phyloP scores from a whole-genome alignment of 345 rosid species.

The Triadica sebifera region DNA sequence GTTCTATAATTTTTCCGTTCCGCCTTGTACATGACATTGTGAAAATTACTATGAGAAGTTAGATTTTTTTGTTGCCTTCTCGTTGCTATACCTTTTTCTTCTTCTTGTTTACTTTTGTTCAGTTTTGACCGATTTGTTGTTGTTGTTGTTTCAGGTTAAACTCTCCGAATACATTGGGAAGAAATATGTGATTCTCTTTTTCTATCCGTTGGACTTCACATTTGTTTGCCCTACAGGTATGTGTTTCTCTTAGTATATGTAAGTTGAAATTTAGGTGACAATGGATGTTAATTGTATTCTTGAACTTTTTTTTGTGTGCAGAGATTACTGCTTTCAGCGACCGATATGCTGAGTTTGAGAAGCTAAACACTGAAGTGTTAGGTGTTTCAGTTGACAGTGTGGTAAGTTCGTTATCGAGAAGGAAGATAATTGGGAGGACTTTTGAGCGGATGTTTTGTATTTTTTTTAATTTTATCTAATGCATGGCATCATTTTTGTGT shows the following conservation, averaged over 20 bases:
- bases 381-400: slow-evolving; percentile 95
- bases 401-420: slow-evolving; percentile 42
- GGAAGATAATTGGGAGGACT: neutral
- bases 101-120: neutral
- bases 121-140: slow-evolving; percentile 4
- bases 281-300: slow-evolving; percentile 14
- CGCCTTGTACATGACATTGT: neutral
- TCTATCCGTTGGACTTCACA: slow-evolving; percentile 98
- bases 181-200: slow-evolving; percentile 96
- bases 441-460: neutral
- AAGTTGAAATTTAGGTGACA: slow-evolving; percentile 9
- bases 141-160: slow-evolving; percentile 74
- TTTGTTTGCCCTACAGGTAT: slow-evolving; percentile 98
- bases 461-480: neutral
- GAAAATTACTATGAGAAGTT: neutral
- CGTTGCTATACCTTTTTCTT: too few relatives aligned
- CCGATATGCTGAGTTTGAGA: slow-evolving; percentile 73
- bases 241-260: neutral
- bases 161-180: slow-evolving; percentile 93
- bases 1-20: too few relatives aligned
- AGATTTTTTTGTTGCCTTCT: neutral
- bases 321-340: slow-evolving; percentile 99
- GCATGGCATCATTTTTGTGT: neutral
- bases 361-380: slow-evolving; percentile 80
- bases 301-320: slow-evolving; percentile 25